phyloP scores from a whole-genome alignment of 2,329 filamentous ascomycete genomes.

The Aspergillus brasiliensis region DNA sequence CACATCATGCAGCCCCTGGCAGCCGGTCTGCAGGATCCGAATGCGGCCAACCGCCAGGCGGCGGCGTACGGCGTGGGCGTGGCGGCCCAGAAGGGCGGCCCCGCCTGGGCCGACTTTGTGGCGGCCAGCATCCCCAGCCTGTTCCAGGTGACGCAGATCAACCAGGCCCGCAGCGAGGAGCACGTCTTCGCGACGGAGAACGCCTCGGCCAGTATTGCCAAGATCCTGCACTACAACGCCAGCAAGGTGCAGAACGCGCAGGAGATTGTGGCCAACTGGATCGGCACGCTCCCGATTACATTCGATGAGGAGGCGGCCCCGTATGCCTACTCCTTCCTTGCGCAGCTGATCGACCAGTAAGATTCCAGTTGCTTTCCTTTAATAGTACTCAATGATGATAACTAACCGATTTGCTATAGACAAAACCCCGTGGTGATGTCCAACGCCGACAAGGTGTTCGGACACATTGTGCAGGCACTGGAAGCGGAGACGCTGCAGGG shows the following conservation, averaged over 20 bases:
- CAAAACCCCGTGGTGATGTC: slow-evolving; percentile 79
- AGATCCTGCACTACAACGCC: slow-evolving; percentile 90
- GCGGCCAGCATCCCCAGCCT: slow-evolving; percentile 76
- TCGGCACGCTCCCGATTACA: slow-evolving; percentile 84
- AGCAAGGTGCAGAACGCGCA: slow-evolving; percentile 74
- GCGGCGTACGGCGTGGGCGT: slow-evolving; percentile 95
- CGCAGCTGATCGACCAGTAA: slow-evolving; percentile 91
- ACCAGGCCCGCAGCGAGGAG: slow-evolving; percentile 83
- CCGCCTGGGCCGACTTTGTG: slow-evolving; percentile 84
- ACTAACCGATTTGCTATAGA: slow-evolving; percentile 50
- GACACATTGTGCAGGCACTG: slow-evolving; percentile 81
- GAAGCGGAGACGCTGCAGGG: slow-evolving; percentile 89
- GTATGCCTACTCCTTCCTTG: slow-evolving; percentile 90
- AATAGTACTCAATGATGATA: neutral
- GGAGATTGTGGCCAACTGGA: slow-evolving; percentile 78
- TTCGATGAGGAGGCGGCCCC: slow-evolving; percentile 98
- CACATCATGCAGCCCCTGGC: slow-evolving; percentile 86
- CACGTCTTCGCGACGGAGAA: slow-evolving; percentile 98
- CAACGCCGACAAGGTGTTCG: slow-evolving; percentile 80
- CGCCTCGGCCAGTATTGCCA: slow-evolving; percentile 92
- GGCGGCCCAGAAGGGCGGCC: slow-evolving; percentile 87
- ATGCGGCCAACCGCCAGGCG: slow-evolving; percentile 90
- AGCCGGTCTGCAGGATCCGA: slow-evolving; percentile 79
- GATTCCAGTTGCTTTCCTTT: slow-evolving; percentile 43
- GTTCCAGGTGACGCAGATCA: slow-evolving; percentile 80